A percentile compares a stretch with the other conserved stretches of the same genome.
Conservation (phyloP, 106 monocot species). For the Platanthera guangdongensis region DNA sequence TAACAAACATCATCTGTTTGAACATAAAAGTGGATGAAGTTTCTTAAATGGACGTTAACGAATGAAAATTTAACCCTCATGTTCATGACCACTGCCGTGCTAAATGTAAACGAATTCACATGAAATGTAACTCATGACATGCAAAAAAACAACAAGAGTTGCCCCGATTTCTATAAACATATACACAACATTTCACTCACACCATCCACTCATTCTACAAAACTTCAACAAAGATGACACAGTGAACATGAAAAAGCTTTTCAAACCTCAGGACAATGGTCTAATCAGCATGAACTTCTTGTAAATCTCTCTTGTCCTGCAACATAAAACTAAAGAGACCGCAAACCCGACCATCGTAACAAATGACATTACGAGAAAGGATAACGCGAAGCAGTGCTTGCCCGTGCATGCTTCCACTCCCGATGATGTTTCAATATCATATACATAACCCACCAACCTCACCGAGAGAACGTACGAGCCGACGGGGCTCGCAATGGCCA, state of each 20-base stretch:
- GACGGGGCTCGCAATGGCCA: conserved; percentile 68
- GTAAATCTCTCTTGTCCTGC: conserved; percentile 61
- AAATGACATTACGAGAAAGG: conserved; percentile 69
- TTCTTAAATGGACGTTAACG: no score
- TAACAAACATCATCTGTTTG: no score
- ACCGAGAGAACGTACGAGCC: conserved; percentile 92
- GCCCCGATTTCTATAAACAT: not conserved
- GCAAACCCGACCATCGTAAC: conserved; percentile 32
- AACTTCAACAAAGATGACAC: not conserved
- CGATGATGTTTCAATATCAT: conserved; percentile 49
- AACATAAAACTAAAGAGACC: conserved; percentile 32
- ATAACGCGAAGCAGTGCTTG: conserved; percentile 60
- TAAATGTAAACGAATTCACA: no score
- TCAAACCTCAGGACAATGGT: not conserved
- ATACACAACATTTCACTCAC: not conserved
- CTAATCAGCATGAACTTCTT: conserved; percentile 17
- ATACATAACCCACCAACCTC: conserved; percentile 72
- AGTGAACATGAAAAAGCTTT: not conserved
- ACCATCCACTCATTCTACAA: not conserved
- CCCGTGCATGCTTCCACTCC: conserved; percentile 32
- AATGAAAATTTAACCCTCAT: no score
- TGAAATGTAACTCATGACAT: no score
- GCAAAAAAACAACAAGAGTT: no score
- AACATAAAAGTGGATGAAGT: no score
- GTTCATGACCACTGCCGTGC: no score